Conservation (phyloP, 805 yeast genomes). For the Tetrapisispora taiwanensis region DNA sequence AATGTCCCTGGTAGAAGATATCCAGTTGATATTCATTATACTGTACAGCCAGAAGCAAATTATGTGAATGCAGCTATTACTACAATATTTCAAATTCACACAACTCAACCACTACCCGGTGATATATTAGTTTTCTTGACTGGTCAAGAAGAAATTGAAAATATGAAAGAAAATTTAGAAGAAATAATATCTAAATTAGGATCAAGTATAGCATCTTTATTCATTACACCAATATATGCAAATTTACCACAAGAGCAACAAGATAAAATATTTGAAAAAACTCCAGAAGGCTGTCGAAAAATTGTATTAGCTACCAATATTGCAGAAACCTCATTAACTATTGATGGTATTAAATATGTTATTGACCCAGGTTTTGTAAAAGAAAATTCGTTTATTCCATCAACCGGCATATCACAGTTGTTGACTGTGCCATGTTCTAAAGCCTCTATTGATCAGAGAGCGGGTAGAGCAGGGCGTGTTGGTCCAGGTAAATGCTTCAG, state of each 20-base stretch:
- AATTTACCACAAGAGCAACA: constrained; percentile 83
- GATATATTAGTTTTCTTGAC: constrained; percentile 87
- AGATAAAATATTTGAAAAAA: constrained; percentile 70
- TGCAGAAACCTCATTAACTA: constrained; percentile 94
- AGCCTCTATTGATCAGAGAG: constrained; percentile 93
- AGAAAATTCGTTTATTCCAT: constrained; percentile 79
- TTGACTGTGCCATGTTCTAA: constrained; percentile 81
- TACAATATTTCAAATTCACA: constrained; percentile 80
- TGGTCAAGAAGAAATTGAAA: constrained; percentile 94
- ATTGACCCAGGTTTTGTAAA: constrained; percentile 94
- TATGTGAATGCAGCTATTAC: constrained; percentile 83
- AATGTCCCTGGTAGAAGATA: constrained; percentile 88
- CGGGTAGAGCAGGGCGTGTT: constrained; percentile 97
- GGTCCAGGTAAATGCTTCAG: constrained; percentile 95
- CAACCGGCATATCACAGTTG: constrained; percentile 80
- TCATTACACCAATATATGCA: constrained; percentile 83
- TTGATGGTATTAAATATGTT: constrained; percentile 90
- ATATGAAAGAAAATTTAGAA: constrained; percentile 56
- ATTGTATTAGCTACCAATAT: constrained; percentile 92
- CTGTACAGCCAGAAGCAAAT: constrained; percentile 82
- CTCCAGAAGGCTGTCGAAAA: constrained; percentile 70
- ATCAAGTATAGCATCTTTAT: constrained; percentile 45
- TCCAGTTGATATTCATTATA: constrained; percentile 80
- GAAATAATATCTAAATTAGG: constrained; percentile 63
- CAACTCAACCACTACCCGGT: constrained; percentile 47